phyloP scores from a whole-genome alignment of 495 filamentous ascomycete species.

The Lepidopterella palustris region DNA sequence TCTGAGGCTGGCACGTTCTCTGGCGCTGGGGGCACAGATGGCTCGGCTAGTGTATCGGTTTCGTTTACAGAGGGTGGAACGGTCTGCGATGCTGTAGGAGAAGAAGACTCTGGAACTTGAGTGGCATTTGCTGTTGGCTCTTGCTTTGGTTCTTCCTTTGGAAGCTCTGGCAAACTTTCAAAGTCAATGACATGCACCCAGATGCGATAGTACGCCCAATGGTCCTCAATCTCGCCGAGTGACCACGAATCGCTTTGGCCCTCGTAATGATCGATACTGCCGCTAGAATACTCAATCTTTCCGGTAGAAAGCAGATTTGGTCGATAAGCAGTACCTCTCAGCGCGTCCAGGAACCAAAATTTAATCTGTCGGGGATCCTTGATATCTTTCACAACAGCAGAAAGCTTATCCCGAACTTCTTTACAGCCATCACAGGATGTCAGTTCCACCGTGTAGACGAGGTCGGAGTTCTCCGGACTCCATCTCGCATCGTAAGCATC shows the following conservation, averaged over 20 bases:
- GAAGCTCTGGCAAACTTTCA: conserved; percentile 20
- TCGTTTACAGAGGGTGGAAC: neutral
- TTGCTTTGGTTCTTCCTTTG: conserved; percentile 11
- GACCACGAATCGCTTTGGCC: conserved; percentile 15
- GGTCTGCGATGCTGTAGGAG: neutral
- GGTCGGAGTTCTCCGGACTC: conserved; percentile 7
- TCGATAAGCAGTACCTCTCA: conserved; percentile 11
- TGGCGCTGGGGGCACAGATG: conserved; percentile 4
- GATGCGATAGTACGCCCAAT: conserved; percentile 14
- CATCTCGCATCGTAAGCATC: conserved; percentile 26
- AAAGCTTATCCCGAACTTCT: conserved; percentile 26
- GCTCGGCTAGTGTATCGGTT: neutral
- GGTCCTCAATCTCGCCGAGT: conserved; percentile 6
- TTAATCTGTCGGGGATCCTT: conserved; percentile 29
- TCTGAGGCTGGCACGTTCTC: conserved; percentile 12
- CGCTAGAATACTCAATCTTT: conserved; percentile 25
- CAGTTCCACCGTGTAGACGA: conserved; percentile 16
- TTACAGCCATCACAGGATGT: conserved; percentile 5
- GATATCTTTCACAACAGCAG: conserved; percentile 19
- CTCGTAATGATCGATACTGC: conserved; percentile 19
- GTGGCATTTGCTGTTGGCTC: neutral
- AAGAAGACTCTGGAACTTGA: neutral
- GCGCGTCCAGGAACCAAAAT: conserved; percentile 29
- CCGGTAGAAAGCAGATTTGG: conserved; percentile 23
- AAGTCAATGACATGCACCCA: conserved; percentile 28